A percentile compares a stretch with the other conserved stretches of the same genome.
phyloP scores from a whole-genome alignment of 2,329 filamentous ascomycete species.

The Alternaria sp. region DNA sequence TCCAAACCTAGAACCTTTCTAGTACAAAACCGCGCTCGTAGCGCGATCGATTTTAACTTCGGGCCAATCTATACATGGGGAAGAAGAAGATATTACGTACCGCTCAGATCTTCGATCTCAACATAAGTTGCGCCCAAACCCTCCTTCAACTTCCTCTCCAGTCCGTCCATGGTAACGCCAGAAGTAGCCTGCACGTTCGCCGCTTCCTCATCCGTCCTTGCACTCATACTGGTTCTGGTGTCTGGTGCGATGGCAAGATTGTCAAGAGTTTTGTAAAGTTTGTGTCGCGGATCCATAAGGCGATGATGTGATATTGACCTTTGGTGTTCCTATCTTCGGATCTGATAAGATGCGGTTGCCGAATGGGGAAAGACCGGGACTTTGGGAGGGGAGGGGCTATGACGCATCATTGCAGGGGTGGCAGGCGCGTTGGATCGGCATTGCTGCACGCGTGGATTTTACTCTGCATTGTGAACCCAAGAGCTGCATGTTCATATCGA shows the following conservation, averaged over 20 bases:
- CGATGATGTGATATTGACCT: constrained; percentile 22
- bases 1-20: neutral
- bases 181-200: constrained; percentile 61
- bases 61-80: neutral
- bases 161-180: constrained; percentile 73
- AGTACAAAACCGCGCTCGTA: neutral
- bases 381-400: constrained; percentile 18
- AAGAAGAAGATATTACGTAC: constrained; percentile 58
- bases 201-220: constrained; percentile 51
- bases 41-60: neutral
- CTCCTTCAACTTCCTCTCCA: constrained; percentile 72
- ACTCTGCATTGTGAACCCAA: neutral
- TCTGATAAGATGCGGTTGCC: constrained; percentile 42
- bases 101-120: constrained; percentile 90
- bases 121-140: constrained; percentile 79
- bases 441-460: constrained; percentile 5
- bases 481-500: constrained; percentile 43
- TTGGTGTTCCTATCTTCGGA: constrained; percentile 33
- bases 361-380: constrained; percentile 11
- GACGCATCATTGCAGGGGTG: constrained; percentile 24
- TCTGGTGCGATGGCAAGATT: constrained; percentile 30
- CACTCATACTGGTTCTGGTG: constrained; percentile 48
- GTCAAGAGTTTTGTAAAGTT: constrained; percentile 43
- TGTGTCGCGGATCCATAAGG: constrained; percentile 43
- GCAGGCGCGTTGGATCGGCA: constrained; percentile 1